Percentiles rank a stretch among this genome's conserved stretches.
These are phyloP conservation scores for Pelargonium fulgidum DNA, from an alignment of 441 rosid species.

Conservation along the genomic window DNA sequence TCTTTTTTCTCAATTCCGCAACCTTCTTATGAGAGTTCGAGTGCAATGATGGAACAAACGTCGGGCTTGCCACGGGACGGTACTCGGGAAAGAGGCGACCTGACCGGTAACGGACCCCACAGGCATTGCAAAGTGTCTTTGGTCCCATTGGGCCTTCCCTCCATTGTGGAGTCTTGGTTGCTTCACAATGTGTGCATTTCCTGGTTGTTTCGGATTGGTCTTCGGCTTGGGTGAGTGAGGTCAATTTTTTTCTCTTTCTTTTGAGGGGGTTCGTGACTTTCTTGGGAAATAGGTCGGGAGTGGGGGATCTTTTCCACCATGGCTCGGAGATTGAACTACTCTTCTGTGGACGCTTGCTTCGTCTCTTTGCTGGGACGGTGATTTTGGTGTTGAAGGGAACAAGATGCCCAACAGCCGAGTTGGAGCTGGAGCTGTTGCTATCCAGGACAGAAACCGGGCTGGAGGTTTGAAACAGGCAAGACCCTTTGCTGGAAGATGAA, in stretches of 20 bases:
- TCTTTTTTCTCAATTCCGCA: neutral
- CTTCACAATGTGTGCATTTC: neutral
- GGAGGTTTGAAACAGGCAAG: neutral
- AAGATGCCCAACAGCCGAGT: neutral
- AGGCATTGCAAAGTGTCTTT: neutral
- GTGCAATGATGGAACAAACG: neutral
- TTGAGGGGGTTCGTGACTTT: neutral
- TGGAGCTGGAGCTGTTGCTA: constrained; percentile 3
- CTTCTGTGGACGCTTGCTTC: neutral
- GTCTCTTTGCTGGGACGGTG: neutral
- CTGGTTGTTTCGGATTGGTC: neutral
- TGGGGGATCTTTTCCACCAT: neutral
- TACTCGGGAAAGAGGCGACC: neutral
- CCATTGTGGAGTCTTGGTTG: neutral
- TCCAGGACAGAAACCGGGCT: constrained; percentile 1
- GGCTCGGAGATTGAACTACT: neutral
- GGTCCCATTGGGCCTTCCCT: neutral
- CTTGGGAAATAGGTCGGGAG: neutral
- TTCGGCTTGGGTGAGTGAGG: neutral
- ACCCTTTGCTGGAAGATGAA: neutral
- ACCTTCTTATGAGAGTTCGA: neutral
- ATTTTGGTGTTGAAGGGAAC: neutral
- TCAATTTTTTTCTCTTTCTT: neutral
- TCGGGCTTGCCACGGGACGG: neutral
- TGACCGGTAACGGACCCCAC: neutral